These are phyloP conservation scores for Monosiga brevicollis DNA, from an alignment of 78 protist species.

Conservation along the genomic window DNA sequence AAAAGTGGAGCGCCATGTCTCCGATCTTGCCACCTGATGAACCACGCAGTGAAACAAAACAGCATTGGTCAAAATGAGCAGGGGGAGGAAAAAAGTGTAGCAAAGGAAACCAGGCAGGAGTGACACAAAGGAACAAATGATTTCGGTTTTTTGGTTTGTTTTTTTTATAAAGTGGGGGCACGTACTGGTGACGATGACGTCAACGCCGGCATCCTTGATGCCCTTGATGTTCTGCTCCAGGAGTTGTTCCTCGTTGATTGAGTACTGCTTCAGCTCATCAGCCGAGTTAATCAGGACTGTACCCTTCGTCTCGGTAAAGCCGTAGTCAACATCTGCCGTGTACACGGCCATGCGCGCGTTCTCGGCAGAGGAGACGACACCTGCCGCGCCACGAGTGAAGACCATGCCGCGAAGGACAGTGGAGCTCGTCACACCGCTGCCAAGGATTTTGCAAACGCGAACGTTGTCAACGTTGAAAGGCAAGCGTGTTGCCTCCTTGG, in stretches of 20 bases:
- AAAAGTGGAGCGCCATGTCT: conserved; percentile 94
- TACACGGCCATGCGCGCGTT: conserved; percentile 91
- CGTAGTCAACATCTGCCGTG: conserved; percentile 73
- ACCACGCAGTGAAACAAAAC: too few species aligned
- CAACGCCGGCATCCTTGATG: conserved; percentile 87
- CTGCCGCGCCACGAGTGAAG: conserved; percentile 43
- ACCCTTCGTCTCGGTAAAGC: conserved; percentile 92
- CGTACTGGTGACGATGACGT: conserved; percentile 83
- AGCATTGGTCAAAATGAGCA: too few species aligned
- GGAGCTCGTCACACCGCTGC: conserved; percentile 71
- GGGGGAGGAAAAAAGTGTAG: too few species aligned
- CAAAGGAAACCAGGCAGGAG: too few species aligned
- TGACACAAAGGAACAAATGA: too few species aligned
- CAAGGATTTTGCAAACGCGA: conserved; percentile 89
- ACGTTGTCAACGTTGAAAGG: conserved; percentile 96
- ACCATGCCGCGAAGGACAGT: conserved; percentile 83
- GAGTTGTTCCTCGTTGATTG: conserved; percentile 73
- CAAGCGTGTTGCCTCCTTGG: conserved; percentile 43
- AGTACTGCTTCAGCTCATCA: conserved; percentile 71
- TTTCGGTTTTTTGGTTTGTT: too few species aligned
- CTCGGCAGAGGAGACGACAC: conserved; percentile 49
- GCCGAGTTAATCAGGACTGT: conserved; percentile 85
- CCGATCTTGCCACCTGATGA: conserved; percentile 62
- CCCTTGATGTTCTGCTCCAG: conserved; percentile 61
- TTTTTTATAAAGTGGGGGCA: too few species aligned